phyloP scores from a whole-genome alignment of 2,329 filamentous ascomycete species.

The Botrytis squamosa region DNA sequence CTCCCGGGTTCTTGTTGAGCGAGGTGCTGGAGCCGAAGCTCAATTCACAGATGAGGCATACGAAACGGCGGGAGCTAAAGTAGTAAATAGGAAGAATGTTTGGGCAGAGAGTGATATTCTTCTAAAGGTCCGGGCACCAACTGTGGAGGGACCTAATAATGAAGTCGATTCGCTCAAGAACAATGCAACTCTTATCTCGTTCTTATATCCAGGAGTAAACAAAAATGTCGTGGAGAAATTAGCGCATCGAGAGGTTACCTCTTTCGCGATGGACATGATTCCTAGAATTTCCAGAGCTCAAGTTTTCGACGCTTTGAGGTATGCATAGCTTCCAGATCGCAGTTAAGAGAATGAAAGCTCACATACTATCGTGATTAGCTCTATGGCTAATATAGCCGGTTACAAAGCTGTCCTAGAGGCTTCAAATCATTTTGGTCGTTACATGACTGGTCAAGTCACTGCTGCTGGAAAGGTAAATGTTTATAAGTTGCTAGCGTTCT shows the following conservation, averaged over 20 bases:
- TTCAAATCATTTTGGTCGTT: conserved; percentile 84
- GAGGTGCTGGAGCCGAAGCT: conserved; percentile 73
- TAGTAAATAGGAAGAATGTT: conserved; percentile 67
- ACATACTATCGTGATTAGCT: conserved; percentile 49
- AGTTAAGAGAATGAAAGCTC: conserved; percentile 19
- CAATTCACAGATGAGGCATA: conserved; percentile 79
- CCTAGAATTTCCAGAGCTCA: conserved; percentile 87
- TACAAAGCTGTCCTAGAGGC: conserved; percentile 91
- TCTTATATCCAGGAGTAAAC: conserved; percentile 81
- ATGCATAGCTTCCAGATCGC: conserved; percentile 6
- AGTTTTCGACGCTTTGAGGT: conserved; percentile 74
- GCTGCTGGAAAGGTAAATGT: conserved; percentile 63
- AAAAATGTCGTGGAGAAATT: conserved; percentile 71
- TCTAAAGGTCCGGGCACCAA: conserved; percentile 79
- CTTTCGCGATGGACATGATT: conserved; percentile 91
- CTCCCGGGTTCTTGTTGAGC: conserved; percentile 72
- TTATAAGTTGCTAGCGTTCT: not conserved
- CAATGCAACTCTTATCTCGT: conserved; percentile 74
- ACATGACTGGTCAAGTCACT: conserved; percentile 85
- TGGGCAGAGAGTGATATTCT: conserved; percentile 77
- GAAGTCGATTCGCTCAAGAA: conserved; percentile 68
- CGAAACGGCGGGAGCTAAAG: conserved; percentile 71
- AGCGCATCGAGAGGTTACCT: conserved; percentile 66
- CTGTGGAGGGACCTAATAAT: conserved; percentile 52
- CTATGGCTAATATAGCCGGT: conserved; percentile 92